Evolutionary conservation across 805 yeast genomes (phyloP).

Genomic region (Cyberlindnera nakhonratchasimensis): DNA sequence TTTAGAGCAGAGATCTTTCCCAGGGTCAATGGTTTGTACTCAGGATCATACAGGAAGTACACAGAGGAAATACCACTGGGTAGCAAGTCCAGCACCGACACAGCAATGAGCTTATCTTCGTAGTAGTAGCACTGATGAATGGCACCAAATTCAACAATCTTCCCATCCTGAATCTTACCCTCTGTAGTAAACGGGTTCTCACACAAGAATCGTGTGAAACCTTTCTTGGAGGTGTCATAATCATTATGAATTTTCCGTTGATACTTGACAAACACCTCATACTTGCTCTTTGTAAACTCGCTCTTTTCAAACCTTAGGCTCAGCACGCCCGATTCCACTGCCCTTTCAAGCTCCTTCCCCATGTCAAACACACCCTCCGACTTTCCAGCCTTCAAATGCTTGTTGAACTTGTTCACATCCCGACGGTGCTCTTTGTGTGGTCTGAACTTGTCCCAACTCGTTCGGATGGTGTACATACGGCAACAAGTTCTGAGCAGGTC

Average conservation of each 20-base stretch:
- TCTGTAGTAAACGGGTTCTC: constrained; percentile 51
- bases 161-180: constrained; percentile 4
- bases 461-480: constrained; percentile 72
- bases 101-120: constrained; percentile 60
- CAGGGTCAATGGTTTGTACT: constrained; percentile 59
- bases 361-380: constrained; percentile 27
- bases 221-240: constrained; percentile 39
- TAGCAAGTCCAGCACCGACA: constrained; percentile 73
- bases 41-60: constrained; percentile 88
- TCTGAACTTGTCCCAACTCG: constrained; percentile 43
- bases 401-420: constrained; percentile 55
- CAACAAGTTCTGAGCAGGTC: constrained; percentile 77
- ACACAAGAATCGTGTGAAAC: constrained; percentile 68
- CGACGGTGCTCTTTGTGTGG: constrained; percentile 66
- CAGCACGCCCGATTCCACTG: constrained; percentile 20
- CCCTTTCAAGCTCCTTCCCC: constrained; percentile 32
- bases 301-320: constrained; percentile 52
- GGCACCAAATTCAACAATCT: constrained; percentile 46
- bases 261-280: constrained; percentile 57
- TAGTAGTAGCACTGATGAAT: constrained; percentile 76
- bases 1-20: constrained; percentile 77
- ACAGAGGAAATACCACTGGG: constrained; percentile 79
- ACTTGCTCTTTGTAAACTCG: constrained; percentile 54
- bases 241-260: constrained; percentile 73
- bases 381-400: constrained; percentile 11